Conservation (phyloP, 306 rosid genomes). For the Astragalus glycyphyllos region DNA sequence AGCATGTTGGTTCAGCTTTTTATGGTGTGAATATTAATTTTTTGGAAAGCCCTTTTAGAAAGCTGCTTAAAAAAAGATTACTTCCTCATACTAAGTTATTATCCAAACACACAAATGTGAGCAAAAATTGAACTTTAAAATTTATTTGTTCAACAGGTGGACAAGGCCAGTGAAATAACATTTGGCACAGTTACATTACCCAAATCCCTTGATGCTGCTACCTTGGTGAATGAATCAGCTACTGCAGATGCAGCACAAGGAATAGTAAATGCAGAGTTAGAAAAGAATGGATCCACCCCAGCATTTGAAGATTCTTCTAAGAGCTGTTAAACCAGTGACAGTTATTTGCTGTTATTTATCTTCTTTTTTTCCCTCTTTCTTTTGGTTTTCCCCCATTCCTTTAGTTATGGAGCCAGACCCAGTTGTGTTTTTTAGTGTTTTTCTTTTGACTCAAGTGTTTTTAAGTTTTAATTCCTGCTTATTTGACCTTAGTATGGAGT, state of each 20-base stretch:
- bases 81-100: neutral
- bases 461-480: slow-evolving; percentile 22
- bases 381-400: neutral
- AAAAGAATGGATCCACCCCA: slow-evolving; percentile 39
- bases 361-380: neutral
- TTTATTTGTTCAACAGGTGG: slow-evolving; percentile 33
- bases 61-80: neutral
- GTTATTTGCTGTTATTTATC: slow-evolving; percentile 20
- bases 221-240: slow-evolving; percentile 38
- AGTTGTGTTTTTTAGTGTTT: neutral
- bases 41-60: neutral
- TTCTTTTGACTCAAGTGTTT: neutral
- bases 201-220: slow-evolving; percentile 44
- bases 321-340: slow-evolving; percentile 35
- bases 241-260: slow-evolving; percentile 38
- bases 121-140: neutral
- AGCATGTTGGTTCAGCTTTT: neutral
- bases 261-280: slow-evolving; percentile 38
- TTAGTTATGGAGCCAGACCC: slow-evolving; percentile 27
- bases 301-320: slow-evolving; percentile 46
- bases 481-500: slow-evolving; percentile 30
- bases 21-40: neutral
- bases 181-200: slow-evolving; percentile 41
- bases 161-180: slow-evolving; percentile 39
- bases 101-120: neutral